These are phyloP conservation scores for Ulota crispa DNA, from an alignment of 225 moss, liverwort and hornwort genomes.

Conservation along the genomic window DNA sequence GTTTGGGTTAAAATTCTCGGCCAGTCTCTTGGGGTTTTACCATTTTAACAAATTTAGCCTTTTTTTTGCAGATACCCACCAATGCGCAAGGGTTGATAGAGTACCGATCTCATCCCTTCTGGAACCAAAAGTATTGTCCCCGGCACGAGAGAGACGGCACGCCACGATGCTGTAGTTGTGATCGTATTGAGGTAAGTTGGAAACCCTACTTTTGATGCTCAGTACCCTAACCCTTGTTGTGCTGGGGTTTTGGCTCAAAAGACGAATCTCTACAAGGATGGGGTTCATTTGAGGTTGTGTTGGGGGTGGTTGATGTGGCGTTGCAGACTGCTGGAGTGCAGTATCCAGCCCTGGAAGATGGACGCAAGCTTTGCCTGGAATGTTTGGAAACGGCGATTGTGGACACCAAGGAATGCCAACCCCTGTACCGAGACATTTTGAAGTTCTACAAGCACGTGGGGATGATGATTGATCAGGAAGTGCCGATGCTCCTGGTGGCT, in stretches of 20 bases:
- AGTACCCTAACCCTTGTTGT: background rate
- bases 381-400: slow-evolving; percentile 59
- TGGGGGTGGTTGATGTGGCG: background rate
- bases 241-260: background rate
- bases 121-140: slow-evolving; percentile 79
- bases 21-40: background rate
- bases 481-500: slow-evolving; percentile 63
- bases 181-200: slow-evolving; percentile 68
- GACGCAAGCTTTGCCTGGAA: slow-evolving; percentile 69
- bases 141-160: slow-evolving; percentile 66
- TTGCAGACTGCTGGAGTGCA: slow-evolving; percentile 53
- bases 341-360: slow-evolving; percentile 47
- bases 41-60: background rate
- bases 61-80: slow-evolving; percentile 58
- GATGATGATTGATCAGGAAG: slow-evolving; percentile 64
- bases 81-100: slow-evolving; percentile 73
- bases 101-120: slow-evolving; percentile 80
- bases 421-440: slow-evolving; percentile 54
- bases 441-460: slow-evolving; percentile 61
- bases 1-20: background rate
- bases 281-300: background rate
- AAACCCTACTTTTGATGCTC: background rate
- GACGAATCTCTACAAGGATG: background rate
- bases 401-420: slow-evolving; percentile 60
- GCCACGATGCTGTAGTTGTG: slow-evolving; percentile 75